A percentile compares a stretch with the other conserved stretches of the same genome.
Conservation (phyloP, 371 early-diverging fungal genomes). For the Rhizopus sp. region DNA sequence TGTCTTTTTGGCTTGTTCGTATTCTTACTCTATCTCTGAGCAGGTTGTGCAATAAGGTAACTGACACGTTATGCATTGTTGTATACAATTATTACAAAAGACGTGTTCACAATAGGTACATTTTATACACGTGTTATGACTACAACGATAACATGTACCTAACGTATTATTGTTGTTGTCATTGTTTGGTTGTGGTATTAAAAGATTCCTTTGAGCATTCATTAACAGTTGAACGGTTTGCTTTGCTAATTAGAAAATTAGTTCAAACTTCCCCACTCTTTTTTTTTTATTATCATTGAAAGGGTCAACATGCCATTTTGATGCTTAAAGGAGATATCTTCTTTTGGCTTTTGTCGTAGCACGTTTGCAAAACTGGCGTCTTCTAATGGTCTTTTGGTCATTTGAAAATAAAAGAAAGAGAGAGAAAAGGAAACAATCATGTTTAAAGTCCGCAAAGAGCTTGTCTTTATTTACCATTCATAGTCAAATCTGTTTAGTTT, state of each 20-base stretch:
- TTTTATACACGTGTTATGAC: slow-evolving; percentile 1
- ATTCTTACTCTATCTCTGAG: slow-evolving; percentile 21
- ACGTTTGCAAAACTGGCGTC: slow-evolving; percentile 25
- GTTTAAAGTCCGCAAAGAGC: background rate
- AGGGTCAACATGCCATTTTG: slow-evolving; percentile 8
- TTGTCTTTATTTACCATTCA: slow-evolving; percentile 17
- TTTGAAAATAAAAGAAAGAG: slow-evolving; percentile 4
- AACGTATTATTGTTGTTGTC: background rate
- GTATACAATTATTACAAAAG: slow-evolving; percentile 17
- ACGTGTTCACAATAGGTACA: slow-evolving; percentile 17
- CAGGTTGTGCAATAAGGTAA: slow-evolving; percentile 15
- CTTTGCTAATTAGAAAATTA: slow-evolving; percentile 7
- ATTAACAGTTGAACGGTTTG: slow-evolving; percentile 21
- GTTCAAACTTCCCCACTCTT: background rate
- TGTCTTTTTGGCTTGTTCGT: background rate
- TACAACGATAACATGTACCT: background rate
- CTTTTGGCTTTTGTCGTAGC: slow-evolving; percentile 21
- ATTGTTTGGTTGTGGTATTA: background rate
- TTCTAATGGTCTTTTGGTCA: slow-evolving; percentile 27
- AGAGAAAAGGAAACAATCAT: background rate
- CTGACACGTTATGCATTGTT: slow-evolving; percentile 18
- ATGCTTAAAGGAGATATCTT: slow-evolving; percentile 18
- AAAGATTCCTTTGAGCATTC: slow-evolving; percentile 19
- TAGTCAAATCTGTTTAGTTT: slow-evolving; percentile 63
- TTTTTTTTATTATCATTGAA: background rate